These are phyloP conservation scores for Mortierella sp. DNA, from an alignment of 371 early-diverging fungal genomes.

Conservation along the genomic window DNA sequence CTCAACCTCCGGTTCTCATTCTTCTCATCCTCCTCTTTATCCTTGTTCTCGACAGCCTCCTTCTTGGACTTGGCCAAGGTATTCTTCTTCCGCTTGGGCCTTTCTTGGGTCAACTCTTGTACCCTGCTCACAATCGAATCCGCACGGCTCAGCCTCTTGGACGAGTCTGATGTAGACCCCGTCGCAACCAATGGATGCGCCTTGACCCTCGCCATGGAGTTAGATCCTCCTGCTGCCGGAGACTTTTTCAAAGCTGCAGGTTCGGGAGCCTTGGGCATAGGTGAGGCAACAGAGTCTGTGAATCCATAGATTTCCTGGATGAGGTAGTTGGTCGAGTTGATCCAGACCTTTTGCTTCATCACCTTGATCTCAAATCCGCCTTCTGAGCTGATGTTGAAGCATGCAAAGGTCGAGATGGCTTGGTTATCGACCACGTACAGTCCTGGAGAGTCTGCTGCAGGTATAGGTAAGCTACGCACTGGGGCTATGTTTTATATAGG, in stretches of 20 bases:
- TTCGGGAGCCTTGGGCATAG: constrained; percentile 18
- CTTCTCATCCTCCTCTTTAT: background rate
- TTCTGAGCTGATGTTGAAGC: constrained; percentile 53
- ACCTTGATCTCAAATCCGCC: constrained; percentile 57
- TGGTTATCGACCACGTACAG: constrained; percentile 48
- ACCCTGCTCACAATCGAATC: constrained; percentile 52
- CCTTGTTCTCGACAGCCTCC: background rate
- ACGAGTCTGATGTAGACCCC: constrained; percentile 6
- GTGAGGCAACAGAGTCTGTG: constrained; percentile 40
- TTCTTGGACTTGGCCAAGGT: background rate
- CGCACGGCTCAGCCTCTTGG: constrained; percentile 42
- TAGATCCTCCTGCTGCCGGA: background rate
- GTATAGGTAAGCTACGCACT: constrained; percentile 31
- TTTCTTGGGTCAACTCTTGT: constrained; percentile 37
- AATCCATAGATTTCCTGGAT: constrained; percentile 57
- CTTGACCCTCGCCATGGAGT: background rate
- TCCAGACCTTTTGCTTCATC: constrained; percentile 58
- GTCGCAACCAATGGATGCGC: background rate
- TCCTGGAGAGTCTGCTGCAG: constrained; percentile 38
- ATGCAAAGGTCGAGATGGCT: constrained; percentile 54
- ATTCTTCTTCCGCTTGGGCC: constrained; percentile 12
- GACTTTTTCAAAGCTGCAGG: background rate
- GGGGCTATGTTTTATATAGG: constrained; percentile 15
- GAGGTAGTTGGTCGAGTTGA: constrained; percentile 53
- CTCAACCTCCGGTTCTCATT: background rate